A percentile compares a stretch with the other conserved stretches of the same genome.
Conservation (phyloP, 768 basidiomycete genomes). For the Boletellus ananiceps region DNA sequence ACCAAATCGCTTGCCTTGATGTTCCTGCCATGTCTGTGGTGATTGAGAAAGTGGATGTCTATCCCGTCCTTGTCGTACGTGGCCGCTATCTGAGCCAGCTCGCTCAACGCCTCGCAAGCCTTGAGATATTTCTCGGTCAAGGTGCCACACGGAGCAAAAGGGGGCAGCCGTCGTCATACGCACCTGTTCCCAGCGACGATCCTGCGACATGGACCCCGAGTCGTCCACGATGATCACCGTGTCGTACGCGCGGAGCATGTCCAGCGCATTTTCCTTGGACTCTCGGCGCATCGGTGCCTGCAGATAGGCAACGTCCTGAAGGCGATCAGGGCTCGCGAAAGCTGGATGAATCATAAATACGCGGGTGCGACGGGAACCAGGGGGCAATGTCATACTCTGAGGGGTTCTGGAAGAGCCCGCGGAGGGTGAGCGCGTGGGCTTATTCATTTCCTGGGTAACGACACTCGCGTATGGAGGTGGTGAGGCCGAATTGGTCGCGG, state of each 20-base stretch:
- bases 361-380: constrained; percentile 18
- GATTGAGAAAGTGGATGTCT: constrained; percentile 59
- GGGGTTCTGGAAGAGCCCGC: constrained; percentile 4
- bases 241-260: constrained; percentile 44
- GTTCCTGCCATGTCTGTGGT: constrained; percentile 28
- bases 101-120: constrained; percentile 29
- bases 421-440: not conserved
- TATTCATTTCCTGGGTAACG: constrained; percentile 7
- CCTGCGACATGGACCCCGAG: constrained; percentile 50
- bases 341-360: constrained; percentile 24
- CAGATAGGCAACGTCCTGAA: constrained; percentile 22
- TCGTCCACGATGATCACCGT: constrained; percentile 60
- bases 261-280: constrained; percentile 27
- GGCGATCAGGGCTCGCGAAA: constrained; percentile 12
- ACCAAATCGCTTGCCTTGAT: constrained; percentile 34
- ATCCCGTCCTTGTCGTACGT: constrained; percentile 56
- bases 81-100: constrained; percentile 45
- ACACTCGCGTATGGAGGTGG: constrained; percentile 26
- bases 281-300: constrained; percentile 24
- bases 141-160: too few species aligned
- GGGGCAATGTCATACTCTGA: constrained; percentile 19
- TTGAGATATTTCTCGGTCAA: not conserved
- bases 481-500: constrained; percentile 2
- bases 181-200: constrained; percentile 49
- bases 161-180: not conserved